Evolutionary conservation across 2,329 filamentous ascomycete genomes (phyloP).

Genomic region (Davidsoniella eucalypti): DNA sequence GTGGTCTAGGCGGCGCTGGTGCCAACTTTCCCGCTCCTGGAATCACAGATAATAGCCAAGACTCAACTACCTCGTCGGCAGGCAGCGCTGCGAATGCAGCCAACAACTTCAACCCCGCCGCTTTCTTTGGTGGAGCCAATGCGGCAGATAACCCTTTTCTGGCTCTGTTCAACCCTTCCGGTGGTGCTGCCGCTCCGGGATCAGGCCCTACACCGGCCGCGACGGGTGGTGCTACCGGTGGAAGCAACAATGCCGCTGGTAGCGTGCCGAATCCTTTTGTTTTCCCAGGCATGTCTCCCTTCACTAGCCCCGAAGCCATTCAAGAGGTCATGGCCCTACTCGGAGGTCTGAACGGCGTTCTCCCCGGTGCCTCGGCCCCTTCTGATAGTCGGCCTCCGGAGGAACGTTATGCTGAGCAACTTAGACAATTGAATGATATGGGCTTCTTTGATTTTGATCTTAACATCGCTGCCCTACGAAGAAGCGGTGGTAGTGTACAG

Average conservation of each 20-base stretch:
- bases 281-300: background rate
- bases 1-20: constrained; percentile 15
- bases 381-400: constrained; percentile 78
- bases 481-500: constrained; percentile 85
- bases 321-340: constrained; percentile 8
- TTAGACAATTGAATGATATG: constrained; percentile 94
- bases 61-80: constrained; percentile 19
- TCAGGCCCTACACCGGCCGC: background rate
- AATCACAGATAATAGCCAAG: constrained; percentile 67
- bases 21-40: constrained; percentile 76
- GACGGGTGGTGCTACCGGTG: background rate
- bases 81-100: constrained; percentile 16
- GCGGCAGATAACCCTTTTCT: constrained; percentile 28
- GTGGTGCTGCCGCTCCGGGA: constrained; percentile 4
- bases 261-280: constrained; percentile 4
- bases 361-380: constrained; percentile 30
- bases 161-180: constrained; percentile 9
- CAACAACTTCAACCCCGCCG: constrained; percentile 12
- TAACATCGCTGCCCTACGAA: constrained; percentile 73
- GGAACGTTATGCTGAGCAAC: constrained; percentile 78
- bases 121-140: constrained; percentile 15
- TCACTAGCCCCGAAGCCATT: constrained; percentile 8
- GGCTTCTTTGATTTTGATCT: constrained; percentile 94
- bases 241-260: constrained; percentile 5
- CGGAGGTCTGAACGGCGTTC: constrained; percentile 5